Conservation (phyloP, 139 green algal genomes). For the Monoraphidium neglectum region DNA sequence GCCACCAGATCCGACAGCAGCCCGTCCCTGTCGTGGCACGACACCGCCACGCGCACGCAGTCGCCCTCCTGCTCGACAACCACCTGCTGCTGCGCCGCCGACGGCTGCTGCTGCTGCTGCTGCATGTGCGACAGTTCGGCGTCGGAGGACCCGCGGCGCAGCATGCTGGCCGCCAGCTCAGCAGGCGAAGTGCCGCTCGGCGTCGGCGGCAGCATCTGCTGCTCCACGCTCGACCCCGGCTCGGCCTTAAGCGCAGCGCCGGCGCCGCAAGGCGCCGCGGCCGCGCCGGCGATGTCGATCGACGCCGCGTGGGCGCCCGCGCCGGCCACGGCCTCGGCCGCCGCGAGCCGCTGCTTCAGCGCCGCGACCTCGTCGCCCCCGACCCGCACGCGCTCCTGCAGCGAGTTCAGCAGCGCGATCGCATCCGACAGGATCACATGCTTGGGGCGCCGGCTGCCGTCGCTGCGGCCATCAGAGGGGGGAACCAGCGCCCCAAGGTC, state of each 20-base stretch:
- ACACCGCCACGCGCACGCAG: constrained; percentile 45
- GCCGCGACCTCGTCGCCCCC: constrained; percentile 16
- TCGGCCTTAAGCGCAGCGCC: not conserved
- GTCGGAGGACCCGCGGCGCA: not conserved
- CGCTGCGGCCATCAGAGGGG: not conserved
- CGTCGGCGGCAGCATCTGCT: not conserved
- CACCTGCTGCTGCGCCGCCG: not conserved
- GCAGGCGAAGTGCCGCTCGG: not conserved
- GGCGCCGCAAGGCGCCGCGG: not conserved
- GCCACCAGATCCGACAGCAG: constrained; percentile 59
- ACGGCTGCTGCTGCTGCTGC: not conserved
- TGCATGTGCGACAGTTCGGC: not conserved
- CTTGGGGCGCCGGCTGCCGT: constrained; percentile 40
- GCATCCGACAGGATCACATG: constrained; percentile 67
- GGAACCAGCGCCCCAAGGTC: constrained; percentile 43
- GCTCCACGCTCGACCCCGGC: not conserved
- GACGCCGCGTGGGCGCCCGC: not conserved
- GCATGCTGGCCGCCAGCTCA: not conserved
- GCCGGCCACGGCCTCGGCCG: not conserved
- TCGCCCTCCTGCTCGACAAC: constrained; percentile 31
- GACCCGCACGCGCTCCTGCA: constrained; percentile 46
- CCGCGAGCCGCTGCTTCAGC: constrained; percentile 25
- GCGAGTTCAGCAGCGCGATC: constrained; percentile 53
- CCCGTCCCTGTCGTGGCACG: constrained; percentile 57
- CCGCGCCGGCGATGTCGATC: not conserved